A percentile compares a stretch with the other conserved stretches of the same genome.
Conservation (phyloP, 305 asterid species). For the Fraxinus baroniana region DNA sequence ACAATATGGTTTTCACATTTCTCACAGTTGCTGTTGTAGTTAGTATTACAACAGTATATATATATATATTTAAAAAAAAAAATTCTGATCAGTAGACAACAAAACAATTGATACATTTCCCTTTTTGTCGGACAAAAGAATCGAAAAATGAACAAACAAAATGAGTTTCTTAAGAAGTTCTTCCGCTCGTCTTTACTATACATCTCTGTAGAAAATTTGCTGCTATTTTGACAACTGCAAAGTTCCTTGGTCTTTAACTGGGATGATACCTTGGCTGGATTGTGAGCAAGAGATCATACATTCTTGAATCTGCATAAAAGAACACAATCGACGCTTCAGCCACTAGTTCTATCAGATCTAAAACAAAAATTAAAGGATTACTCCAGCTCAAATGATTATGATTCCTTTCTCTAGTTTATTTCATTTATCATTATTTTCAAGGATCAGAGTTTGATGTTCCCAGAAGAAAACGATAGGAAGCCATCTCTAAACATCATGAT, state of each 20-base stretch:
- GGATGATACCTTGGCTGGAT: background rate
- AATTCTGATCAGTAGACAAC: background rate
- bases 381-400: background rate
- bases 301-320: background rate
- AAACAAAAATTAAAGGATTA: background rate
- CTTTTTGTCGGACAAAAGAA: conserved; percentile 9
- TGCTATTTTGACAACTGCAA: background rate
- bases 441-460: background rate
- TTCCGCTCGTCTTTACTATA: conserved; percentile 11
- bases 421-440: background rate
- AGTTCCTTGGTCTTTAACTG: background rate
- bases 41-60: conserved; percentile 19
- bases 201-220: conserved; percentile 19
- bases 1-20: background rate
- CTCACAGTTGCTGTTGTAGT: background rate
- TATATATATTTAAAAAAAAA: background rate
- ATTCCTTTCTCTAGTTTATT: background rate
- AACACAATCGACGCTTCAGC: background rate
- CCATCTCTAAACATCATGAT: background rate
- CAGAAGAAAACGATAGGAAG: background rate
- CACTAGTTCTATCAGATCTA: background rate
- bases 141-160: background rate
- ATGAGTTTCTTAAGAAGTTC: background rate
- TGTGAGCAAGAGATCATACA: background rate
- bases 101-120: conserved; percentile 6